Evolutionary conservation across 495 filamentous ascomycete species (phyloP).

Genomic region (Lepraria neglecta): DNA sequence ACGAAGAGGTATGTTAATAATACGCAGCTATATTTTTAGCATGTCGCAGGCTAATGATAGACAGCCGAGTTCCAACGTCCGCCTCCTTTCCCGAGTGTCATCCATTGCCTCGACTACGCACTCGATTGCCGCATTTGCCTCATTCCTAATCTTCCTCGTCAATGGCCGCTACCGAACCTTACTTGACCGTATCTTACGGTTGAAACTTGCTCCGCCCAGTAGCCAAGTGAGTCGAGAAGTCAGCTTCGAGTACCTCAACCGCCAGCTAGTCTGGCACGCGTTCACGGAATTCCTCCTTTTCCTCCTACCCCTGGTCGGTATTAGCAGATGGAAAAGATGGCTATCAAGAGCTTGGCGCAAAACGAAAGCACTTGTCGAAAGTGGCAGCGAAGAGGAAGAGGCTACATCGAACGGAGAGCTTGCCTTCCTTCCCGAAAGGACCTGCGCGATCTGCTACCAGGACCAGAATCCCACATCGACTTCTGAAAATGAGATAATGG

Average conservation of each 20-base stretch:
- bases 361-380: slow-evolving; percentile 56
- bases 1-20: slow-evolving; percentile 48
- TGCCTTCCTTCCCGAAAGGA: slow-evolving; percentile 81
- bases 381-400: slow-evolving; percentile 39
- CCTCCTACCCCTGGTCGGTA: slow-evolving; percentile 85
- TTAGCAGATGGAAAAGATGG: slow-evolving; percentile 89
- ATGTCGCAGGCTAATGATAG: neutral
- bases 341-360: slow-evolving; percentile 75
- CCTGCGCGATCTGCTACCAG: slow-evolving; percentile 96
- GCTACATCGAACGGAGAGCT: slow-evolving; percentile 55
- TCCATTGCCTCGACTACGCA: slow-evolving; percentile 63
- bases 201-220: slow-evolving; percentile 77
- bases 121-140: slow-evolving; percentile 70
- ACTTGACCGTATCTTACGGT: slow-evolving; percentile 75
- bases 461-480: slow-evolving; percentile 70
- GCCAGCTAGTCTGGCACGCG: slow-evolving; percentile 97
- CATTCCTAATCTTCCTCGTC: slow-evolving; percentile 82
- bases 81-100: slow-evolving; percentile 60
- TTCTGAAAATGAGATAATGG: slow-evolving; percentile 62
- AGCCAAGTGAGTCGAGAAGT: slow-evolving; percentile 82
- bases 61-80: slow-evolving; percentile 44
- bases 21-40: too few species aligned
- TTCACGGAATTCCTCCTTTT: slow-evolving; percentile 98
- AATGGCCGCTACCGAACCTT: slow-evolving; percentile 89
- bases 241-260: slow-evolving; percentile 94